These are phyloP conservation scores for Serendipita sp. DNA, from an alignment of 768 basidiomycete species.

Conservation along the genomic window DNA sequence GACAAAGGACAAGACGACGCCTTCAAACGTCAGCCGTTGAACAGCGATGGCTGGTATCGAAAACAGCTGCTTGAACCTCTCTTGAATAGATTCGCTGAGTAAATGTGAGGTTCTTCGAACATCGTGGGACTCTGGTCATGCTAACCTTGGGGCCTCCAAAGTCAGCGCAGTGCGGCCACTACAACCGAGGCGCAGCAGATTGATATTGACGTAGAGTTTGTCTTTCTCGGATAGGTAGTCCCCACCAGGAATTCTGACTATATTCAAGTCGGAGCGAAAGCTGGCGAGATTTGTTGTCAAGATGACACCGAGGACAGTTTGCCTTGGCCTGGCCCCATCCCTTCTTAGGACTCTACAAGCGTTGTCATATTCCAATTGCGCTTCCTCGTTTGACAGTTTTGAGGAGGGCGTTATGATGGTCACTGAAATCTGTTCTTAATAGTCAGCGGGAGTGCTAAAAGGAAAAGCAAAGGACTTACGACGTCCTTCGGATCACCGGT, in stretches of 20 bases:
- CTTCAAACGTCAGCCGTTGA: constrained; percentile 34
- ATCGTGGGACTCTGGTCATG: constrained; percentile 5
- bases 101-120: constrained; percentile 5
- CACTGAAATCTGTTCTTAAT: constrained; percentile 39
- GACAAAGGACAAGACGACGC: constrained; percentile 60
- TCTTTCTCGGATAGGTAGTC: constrained; percentile 47
- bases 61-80: constrained; percentile 61
- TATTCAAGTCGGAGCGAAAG: constrained; percentile 77
- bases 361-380: constrained; percentile 42
- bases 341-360: constrained; percentile 45
- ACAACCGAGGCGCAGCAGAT: constrained; percentile 70
- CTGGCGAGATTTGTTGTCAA: constrained; percentile 75
- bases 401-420: constrained; percentile 36
- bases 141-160: constrained; percentile 57
- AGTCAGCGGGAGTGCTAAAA: not conserved
- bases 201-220: constrained; percentile 66
- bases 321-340: constrained; percentile 59
- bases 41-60: constrained; percentile 33
- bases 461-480: constrained; percentile 20
- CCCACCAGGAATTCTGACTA: constrained; percentile 61
- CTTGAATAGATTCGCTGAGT: constrained; percentile 58
- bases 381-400: constrained; percentile 28
- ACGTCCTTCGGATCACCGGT: constrained; percentile 61
- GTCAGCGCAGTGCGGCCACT: constrained; percentile 65
- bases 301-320: constrained; percentile 53